Base-by-base conservation (phyloP, 2,329 filamentous ascomycete genomes). In the Thielaviopsis populi region DNA sequence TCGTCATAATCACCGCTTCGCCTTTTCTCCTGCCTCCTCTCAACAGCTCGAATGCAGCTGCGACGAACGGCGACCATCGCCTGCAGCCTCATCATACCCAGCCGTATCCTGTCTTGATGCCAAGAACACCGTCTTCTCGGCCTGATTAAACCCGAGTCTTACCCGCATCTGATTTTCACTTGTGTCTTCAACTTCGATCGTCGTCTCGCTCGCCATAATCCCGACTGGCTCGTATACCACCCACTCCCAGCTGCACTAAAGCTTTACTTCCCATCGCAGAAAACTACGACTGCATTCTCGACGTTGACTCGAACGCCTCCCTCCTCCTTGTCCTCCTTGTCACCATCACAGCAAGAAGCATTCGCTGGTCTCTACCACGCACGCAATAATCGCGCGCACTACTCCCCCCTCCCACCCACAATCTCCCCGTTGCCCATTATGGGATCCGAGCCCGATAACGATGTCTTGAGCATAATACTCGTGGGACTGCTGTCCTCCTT, bases 401-500 rank as follows among this genome's bases (percentile, higher is more conserved):
- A 17, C 6, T 27, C 13, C 27, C 33, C 22, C n/a, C 22, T 24
- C 22, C 33, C 22, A 27, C 15, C 11, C 33, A 61, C n/a, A 61
- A 56, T 33, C 53, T 33, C 58, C 27, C 11, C 37, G 30, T 30
- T 43, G 33, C 48, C 33, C 43, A 61, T 43, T 30, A 65, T 62
- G 65, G 64, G 59, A n/a, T 62, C 65, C 40, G 63, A 64, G 8
- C 27, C 58, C 17, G 58, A 66, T 19, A 65, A 62, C 46, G 66
- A 67, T 53, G 62, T 66, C 59, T 43, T 66, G 33, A 63, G 67
- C 58, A 64, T 68, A 40, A 67, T 95, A 69, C 80, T 95, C 72
- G 95, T 95, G 72, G 91, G 89, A 68, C 83, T 95, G 70, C 78
- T 95, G 65, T 94, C 89, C 37, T 91, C 91, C 42, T 89, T 95